Evolutionary conservation across 1,284 basidiomycete species (phyloP).

Genomic region (Malassezia caprae): DNA sequence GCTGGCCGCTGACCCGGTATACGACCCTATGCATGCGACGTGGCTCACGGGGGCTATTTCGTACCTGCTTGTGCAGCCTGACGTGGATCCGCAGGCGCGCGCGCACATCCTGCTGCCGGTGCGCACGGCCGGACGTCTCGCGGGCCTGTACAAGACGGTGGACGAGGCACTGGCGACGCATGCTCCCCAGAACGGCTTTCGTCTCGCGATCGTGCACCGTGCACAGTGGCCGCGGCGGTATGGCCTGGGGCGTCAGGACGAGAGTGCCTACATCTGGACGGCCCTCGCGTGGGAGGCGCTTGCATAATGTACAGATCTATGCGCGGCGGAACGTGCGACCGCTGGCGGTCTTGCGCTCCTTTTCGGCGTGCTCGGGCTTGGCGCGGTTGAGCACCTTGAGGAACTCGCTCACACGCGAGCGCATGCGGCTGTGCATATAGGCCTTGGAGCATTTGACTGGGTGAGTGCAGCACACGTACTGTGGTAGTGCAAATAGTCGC

Average conservation of each 20-base stretch:
- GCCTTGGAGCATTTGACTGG: conserved; percentile 94
- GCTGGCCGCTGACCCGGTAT: conserved; percentile 15
- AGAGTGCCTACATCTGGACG: conserved; percentile 18
- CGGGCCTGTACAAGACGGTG: conserved; percentile 12
- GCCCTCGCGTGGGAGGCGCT: conserved; percentile 9
- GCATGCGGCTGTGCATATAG: conserved; percentile 98
- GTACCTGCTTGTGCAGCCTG: conserved; percentile 11
- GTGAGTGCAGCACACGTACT: conserved; percentile 19
- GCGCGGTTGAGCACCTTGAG: conserved; percentile 94
- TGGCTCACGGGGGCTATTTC: conserved; percentile 13
- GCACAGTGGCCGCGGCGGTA: conserved; percentile 4
- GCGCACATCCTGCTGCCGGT: conserved; percentile 15
- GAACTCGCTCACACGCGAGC: conserved; percentile 87
- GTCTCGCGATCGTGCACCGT: neutral
- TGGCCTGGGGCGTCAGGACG: conserved; percentile 14
- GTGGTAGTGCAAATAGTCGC: conserved; percentile 97
- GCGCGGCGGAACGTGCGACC: conserved; percentile 40
- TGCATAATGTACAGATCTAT: conserved; percentile 14
- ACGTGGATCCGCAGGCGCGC: conserved; percentile 12
- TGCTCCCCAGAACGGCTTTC: neutral
- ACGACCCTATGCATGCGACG: conserved; percentile 13
- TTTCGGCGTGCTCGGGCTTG: conserved; percentile 76
- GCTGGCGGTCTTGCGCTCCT: conserved; percentile 81
- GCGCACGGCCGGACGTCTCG: conserved; percentile 13
- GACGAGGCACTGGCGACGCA: conserved; percentile 6